Evolutionary conservation across 2,329 filamentous ascomycete genomes (phyloP).

Genomic region (Penicillium sclerotigenum): DNA sequence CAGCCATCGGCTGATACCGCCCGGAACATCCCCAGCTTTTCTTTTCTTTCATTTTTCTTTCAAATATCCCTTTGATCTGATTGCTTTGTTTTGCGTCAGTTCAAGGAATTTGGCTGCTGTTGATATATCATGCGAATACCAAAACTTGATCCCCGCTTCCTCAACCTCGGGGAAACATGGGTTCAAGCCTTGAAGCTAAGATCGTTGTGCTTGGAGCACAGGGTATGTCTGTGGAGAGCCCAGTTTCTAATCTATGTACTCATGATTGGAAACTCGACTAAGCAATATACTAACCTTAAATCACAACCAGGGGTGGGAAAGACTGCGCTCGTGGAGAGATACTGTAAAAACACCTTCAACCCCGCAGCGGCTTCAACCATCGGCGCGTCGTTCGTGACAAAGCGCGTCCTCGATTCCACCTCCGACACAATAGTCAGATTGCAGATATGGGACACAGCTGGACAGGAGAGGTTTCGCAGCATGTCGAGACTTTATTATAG

Average conservation of each 20-base stretch:
- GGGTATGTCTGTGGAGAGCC: conserved; percentile 31
- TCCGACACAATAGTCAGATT: conserved; percentile 83
- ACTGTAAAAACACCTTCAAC: conserved; percentile 46
- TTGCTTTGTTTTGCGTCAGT: not conserved
- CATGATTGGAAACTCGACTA: not conserved
- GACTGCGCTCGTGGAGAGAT: conserved; percentile 52
- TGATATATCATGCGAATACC: conserved; percentile 33
- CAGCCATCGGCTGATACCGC: conserved; percentile 1
- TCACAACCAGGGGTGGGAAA: conserved; percentile 48
- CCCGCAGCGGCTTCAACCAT: conserved; percentile 62
- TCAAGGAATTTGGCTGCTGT: not conserved
- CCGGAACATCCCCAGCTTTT: not conserved
- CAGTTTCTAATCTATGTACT: not conserved
- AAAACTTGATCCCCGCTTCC: conserved; percentile 24
- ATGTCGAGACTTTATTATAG: conserved; percentile 96
- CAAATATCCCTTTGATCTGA: not conserved
- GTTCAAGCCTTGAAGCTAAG: conserved; percentile 51
- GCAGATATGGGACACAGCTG: conserved; percentile 95
- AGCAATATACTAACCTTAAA: conserved; percentile 1
- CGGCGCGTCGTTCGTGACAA: conserved; percentile 75
- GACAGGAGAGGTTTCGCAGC: conserved; percentile 90
- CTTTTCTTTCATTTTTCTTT: not conserved
- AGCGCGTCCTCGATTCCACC: conserved; percentile 76
- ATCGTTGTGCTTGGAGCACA: conserved; percentile 53
- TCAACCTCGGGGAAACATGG: conserved; percentile 40